Evolutionary conservation across 2,329 filamentous ascomycete species (phyloP).

Genomic region (Ilyonectria sp.): DNA sequence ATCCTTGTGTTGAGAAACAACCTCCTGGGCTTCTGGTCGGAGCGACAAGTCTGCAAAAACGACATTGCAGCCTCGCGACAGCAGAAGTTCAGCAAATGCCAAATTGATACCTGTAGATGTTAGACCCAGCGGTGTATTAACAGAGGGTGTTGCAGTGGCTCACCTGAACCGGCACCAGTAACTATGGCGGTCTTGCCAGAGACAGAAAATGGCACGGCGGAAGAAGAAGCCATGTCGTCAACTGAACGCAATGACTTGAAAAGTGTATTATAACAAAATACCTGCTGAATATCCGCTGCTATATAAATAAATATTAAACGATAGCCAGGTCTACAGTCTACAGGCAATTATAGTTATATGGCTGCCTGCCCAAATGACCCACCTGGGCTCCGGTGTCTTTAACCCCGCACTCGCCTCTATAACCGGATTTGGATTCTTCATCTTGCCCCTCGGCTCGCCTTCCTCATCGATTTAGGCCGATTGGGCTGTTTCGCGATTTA

Average conservation of each 20-base stretch:
- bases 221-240: slow-evolving; percentile 33
- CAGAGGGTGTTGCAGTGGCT: neutral
- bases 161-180: slow-evolving; percentile 50
- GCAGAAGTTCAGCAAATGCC: slow-evolving; percentile 59
- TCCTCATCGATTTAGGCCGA: slow-evolving; percentile 1
- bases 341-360: neutral
- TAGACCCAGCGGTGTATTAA: neutral
- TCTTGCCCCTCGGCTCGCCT: slow-evolving; percentile 21
- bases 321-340: neutral
- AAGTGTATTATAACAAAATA: neutral
- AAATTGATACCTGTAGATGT: slow-evolving; percentile 58
- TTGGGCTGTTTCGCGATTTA: neutral
- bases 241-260: no score
- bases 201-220: slow-evolving; percentile 36
- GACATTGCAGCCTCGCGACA: slow-evolving; percentile 60
- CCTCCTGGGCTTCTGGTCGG: slow-evolving; percentile 57
- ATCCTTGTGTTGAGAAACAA: slow-evolving; percentile 48
- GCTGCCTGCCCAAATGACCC: neutral
- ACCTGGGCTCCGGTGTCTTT: neutral
- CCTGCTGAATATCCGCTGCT: neutral
- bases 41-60: slow-evolving; percentile 61
- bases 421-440: slow-evolving; percentile 14
- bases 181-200: slow-evolving; percentile 49
- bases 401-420: slow-evolving; percentile 42
- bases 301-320: neutral